phyloP scores from a whole-genome alignment of 441 rosid genomes.

The Jatropha podagrica region DNA sequence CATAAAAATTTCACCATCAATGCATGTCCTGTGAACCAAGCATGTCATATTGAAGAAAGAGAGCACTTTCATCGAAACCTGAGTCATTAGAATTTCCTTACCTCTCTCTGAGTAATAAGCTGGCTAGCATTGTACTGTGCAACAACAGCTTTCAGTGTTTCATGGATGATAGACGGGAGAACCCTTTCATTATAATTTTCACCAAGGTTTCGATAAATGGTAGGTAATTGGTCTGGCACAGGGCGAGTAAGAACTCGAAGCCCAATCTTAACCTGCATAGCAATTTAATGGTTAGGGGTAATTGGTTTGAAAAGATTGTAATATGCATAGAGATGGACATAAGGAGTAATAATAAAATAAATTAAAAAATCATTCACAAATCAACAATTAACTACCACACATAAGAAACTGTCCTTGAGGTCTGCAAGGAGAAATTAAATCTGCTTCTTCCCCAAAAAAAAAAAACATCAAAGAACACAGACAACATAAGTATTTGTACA shows the following conservation, averaged over 20 bases:
- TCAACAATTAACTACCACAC: neutral
- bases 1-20: neutral
- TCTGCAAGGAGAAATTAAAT: neutral
- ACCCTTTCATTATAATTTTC: slow-evolving; percentile 90
- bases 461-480: neutral
- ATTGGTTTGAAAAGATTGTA: neutral
- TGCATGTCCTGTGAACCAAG: neutral
- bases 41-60: neutral
- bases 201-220: slow-evolving; percentile 73
- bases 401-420: neutral
- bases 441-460: neutral
- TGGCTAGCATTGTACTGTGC: slow-evolving; percentile 98
- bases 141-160: slow-evolving; percentile 90
- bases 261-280: slow-evolving; percentile 77
- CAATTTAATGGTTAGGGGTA: neutral
- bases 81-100: slow-evolving; percentile 10
- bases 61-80: neutral
- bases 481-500: neutral
- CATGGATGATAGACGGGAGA: slow-evolving; percentile 83
- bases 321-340: neutral
- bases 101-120: slow-evolving; percentile 95
- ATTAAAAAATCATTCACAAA: neutral
- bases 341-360: neutral
- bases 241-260: slow-evolving; percentile 97
- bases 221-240: slow-evolving; percentile 60